These are phyloP conservation scores for Murraya paniculata DNA, from an alignment of 345 rosid species.

Conservation along the genomic window DNA sequence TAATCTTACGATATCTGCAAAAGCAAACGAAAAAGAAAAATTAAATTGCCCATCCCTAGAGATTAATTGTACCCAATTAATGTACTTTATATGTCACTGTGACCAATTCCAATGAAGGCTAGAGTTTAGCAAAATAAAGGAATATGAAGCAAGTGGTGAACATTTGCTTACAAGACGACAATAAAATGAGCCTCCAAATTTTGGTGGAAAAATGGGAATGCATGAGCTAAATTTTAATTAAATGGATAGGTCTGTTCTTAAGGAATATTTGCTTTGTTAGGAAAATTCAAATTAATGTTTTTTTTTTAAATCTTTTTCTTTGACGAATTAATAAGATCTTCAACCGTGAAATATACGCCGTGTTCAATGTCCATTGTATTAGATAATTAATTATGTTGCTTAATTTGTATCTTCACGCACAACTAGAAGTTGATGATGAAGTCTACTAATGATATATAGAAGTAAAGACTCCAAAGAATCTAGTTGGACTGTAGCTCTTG, in stretches of 20 bases:
- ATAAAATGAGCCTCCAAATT: not conserved
- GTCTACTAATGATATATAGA: not conserved
- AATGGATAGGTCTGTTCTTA: not conserved
- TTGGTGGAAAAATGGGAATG: not conserved
- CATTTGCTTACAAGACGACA: not conserved
- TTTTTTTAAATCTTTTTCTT: no score
- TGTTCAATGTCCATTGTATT: not conserved
- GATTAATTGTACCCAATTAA: not conserved
- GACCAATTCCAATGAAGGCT: not conserved
- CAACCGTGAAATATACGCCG: not conserved
- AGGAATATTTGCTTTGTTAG: not conserved
- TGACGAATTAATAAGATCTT: not conserved
- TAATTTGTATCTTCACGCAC: not conserved
- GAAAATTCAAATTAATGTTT: not conserved
- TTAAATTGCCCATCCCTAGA: not conserved
- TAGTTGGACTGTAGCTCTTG: constrained; percentile 16
- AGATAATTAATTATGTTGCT: not conserved
- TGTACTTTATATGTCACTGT: not conserved
- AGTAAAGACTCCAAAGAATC: not conserved
- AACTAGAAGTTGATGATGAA: constrained; percentile 3
- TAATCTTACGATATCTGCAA: not conserved
- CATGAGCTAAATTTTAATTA: not conserved
- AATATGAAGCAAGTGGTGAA: not conserved
- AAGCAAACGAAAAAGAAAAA: not conserved
- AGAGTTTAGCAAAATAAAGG: not conserved